Conservation (phyloP, 371 early-diverging fungal genomes). For the Lichtheimia corymbifera region DNA sequence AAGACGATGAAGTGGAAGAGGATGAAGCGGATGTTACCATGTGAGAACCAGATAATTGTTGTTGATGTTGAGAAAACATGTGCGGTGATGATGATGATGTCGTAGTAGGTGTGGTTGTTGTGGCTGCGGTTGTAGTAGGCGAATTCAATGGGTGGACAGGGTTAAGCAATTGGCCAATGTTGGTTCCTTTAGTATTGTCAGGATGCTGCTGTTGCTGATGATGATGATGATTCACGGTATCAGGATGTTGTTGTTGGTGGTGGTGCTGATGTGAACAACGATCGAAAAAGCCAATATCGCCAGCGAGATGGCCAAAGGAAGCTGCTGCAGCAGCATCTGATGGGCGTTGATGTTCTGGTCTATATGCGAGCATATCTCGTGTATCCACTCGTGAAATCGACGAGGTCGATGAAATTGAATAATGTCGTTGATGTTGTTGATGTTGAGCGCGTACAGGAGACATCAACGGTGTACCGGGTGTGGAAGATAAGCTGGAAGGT, state of each 20-base stretch:
- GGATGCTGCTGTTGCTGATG: neutral
- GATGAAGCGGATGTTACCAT: conserved; percentile 8
- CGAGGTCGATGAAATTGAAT: conserved; percentile 11
- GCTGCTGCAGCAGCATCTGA: neutral
- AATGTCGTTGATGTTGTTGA: neutral
- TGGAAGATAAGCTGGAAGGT: conserved; percentile 29
- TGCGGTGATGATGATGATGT: neutral
- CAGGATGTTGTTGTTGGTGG: conserved; percentile 4
- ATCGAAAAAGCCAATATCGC: neutral
- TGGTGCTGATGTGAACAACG: neutral
- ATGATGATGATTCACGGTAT: neutral
- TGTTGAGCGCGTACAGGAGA: conserved; percentile 36
- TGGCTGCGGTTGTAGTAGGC: conserved; percentile 1
- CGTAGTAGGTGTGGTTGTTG: conserved; percentile 11
- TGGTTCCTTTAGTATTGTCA: conserved; percentile 17
- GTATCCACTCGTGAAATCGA: conserved; percentile 26
- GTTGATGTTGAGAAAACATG: neutral
- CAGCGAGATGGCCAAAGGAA: neutral
- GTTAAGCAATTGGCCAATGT: conserved; percentile 41
- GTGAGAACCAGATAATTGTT: neutral
- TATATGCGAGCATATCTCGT: conserved; percentile 3
- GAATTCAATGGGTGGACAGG: conserved; percentile 41
- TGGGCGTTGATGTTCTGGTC: neutral
- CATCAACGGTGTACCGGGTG: conserved; percentile 39
- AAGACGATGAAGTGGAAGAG: neutral